A percentile compares a stretch with the other conserved stretches of the same genome.
phyloP scores from a whole-genome alignment of 176 grass and related monocot genomes.

The Pontederia paniculata region DNA sequence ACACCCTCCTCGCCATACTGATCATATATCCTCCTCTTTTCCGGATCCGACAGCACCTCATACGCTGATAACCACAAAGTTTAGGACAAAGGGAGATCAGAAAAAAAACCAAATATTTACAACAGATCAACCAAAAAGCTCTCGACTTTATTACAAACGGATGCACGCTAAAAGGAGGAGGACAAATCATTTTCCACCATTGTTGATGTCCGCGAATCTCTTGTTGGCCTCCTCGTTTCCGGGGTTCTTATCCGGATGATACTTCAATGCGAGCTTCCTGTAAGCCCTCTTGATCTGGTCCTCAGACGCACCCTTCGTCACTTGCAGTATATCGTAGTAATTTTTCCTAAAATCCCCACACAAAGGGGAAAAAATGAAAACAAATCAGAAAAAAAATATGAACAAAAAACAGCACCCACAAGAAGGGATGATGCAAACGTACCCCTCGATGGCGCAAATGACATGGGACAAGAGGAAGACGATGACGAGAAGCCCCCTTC shows the following conservation, averaged over 20 bases:
- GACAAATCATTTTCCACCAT: slow-evolving; percentile 28
- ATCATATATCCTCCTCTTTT: slow-evolving; percentile 98
- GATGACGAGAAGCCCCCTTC: neutral
- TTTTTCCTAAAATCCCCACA: slow-evolving; percentile 44
- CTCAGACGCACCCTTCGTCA: slow-evolving; percentile 77
- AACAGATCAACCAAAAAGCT: neutral
- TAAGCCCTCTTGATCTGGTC: slow-evolving; percentile 99
- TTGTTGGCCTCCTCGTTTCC: slow-evolving; percentile 91
- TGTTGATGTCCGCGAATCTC: slow-evolving; percentile 84
- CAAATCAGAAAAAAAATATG: neutral
- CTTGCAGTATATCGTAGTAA: slow-evolving; percentile 90
- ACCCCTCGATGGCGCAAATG: slow-evolving; percentile 2
- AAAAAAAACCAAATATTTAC: neutral
- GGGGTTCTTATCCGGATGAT: slow-evolving; percentile 96
- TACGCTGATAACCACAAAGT: slow-evolving; percentile 38
- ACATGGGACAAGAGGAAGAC: slow-evolving; percentile 4
- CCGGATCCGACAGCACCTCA: slow-evolving; percentile 77
- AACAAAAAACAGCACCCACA: neutral
- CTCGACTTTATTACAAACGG: too few species aligned
- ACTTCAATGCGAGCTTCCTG: slow-evolving; percentile 93
- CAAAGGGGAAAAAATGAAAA: slow-evolving; percentile 9
- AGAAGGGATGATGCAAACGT: neutral
- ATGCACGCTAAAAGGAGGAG: too few species aligned
- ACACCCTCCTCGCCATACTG: slow-evolving; percentile 85
- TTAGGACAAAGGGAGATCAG: neutral